Evolutionary conservation across 371 early-diverging fungal species (phyloP), one percentile per base, ranked within the genome.

Genomic region (Mucor saturninus): DNA sequence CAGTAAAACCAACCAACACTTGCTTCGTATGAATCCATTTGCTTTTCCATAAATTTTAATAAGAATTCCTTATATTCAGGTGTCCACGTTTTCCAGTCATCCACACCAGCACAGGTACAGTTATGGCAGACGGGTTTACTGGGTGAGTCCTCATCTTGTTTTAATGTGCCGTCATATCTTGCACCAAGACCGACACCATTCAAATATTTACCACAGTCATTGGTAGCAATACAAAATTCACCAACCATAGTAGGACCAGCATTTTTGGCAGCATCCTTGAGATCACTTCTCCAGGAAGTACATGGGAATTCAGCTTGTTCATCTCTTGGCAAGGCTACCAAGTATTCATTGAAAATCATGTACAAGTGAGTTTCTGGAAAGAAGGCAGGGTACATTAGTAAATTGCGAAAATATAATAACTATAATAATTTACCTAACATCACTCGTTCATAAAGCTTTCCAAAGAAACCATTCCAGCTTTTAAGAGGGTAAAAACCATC

Each of bases 1-100:
- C 92, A 92, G 56, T 88, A 91, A 64, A 90, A 87, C 91, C 91
- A 92, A 0, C 92, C 92, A 29, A 82, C 60, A 43, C 70, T 59
- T 14, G 68, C 10, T 62, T 81, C 81, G 40, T 78, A 81, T 0
- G 81, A 71, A 58, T 78, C 76, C 81, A 81, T 81, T 31, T 81
- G 81, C 5, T 75, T 71, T 52, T 78, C 73, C 51, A 74, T 64
- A 54, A 81, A 81, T 26, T 61, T 48, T 5, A 54, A 42, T 31
- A 81, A 61, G 46, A 81, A 81, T 3, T 61, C 29, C 30, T 73
- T 81, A 62, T 78, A 78, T 6, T 74, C 74, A 6, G 67, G 58
- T 9, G 67, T 67, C 67, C 71, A 81, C 3, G 28, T 65, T 38
- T 52, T 61, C 81, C 81, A 81, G 15, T 81, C 75, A 26, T 74